Conservation (phyloP, 345 rosid species). For the Diplotaxis tenuifolia region DNA sequence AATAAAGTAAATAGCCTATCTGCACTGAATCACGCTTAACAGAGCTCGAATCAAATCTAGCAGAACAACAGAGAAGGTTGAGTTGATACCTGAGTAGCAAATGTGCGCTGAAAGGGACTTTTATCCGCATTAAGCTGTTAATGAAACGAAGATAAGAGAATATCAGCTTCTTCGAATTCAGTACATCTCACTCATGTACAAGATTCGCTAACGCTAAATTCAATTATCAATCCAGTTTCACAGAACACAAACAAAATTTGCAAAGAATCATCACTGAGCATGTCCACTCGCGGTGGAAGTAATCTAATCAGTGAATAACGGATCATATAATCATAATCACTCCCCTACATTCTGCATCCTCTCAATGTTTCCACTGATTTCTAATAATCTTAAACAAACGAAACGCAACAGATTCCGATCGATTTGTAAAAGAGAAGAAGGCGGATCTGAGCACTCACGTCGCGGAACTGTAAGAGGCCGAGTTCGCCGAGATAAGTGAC, state of each 20-base stretch:
- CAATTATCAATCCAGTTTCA: conserved; percentile 6
- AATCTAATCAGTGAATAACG: background rate
- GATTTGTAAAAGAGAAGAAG: conserved; percentile 17
- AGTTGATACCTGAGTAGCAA: conserved; percentile 81
- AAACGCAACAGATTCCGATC: conserved; percentile 21
- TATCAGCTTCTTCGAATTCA: conserved; percentile 16
- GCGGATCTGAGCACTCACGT: conserved; percentile 66
- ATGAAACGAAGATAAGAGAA: conserved; percentile 16
- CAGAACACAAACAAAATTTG: conserved; percentile 14
- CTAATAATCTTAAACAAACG: background rate
- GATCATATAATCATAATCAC: background rate
- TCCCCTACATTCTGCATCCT: background rate
- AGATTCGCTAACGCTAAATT: conserved; percentile 12
- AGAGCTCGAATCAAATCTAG: background rate
- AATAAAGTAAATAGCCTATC: background rate
- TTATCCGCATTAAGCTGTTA: conserved; percentile 86
- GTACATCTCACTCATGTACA: background rate
- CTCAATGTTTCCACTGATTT: background rate
- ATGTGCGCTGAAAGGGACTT: conserved; percentile 93
- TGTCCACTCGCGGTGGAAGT: background rate
- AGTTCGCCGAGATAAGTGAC: conserved; percentile 79
- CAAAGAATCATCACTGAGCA: conserved; percentile 26
- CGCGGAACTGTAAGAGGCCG: conserved; percentile 77
- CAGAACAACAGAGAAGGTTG: background rate
- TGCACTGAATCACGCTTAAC: background rate